Conservation (phyloP, 2,329 filamentous ascomycete genomes). For the Fusarium sp. region DNA sequence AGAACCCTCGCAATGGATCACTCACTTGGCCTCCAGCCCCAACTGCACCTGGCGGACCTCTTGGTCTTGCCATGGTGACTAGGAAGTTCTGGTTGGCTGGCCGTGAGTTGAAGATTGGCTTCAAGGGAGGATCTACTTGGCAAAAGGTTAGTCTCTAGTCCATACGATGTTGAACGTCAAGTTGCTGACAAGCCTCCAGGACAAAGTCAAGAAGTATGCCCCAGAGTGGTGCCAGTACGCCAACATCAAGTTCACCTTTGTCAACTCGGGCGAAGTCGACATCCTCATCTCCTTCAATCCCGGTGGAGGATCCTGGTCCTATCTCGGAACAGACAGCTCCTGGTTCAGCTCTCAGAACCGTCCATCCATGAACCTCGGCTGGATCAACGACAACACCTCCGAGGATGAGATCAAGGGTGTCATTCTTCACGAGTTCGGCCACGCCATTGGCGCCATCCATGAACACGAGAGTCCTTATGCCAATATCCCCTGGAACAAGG, state of each 20-base stretch:
- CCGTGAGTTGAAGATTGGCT: conserved; percentile 4
- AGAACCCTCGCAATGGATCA: background rate
- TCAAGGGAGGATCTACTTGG: background rate
- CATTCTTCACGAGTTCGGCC: conserved; percentile 8
- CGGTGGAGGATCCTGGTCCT: background rate
- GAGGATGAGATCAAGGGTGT: background rate
- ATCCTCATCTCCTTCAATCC: conserved; percentile 3
- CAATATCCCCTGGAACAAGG: conserved; percentile 18
- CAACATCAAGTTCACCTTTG: conserved; percentile 16
- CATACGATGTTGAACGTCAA: rapidly evolving
- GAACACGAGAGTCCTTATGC: conserved; percentile 2
- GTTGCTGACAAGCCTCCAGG: background rate
- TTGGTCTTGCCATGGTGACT: background rate
- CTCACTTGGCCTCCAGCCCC: background rate
- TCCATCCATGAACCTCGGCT: background rate
- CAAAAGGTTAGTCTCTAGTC: background rate
- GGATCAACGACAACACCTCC: background rate
- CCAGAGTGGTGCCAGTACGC: conserved; percentile 6
- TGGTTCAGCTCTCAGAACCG: background rate
- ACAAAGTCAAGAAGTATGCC: background rate
- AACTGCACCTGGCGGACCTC: background rate
- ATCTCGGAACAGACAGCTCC: conserved; percentile 3
- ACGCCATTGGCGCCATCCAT: background rate
- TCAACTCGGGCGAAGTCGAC: conserved; percentile 4
- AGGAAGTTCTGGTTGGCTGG: background rate